Evolutionary conservation across 495 filamentous ascomycete genomes (phyloP).

Genomic region (Penicillium crystallinum): DNA sequence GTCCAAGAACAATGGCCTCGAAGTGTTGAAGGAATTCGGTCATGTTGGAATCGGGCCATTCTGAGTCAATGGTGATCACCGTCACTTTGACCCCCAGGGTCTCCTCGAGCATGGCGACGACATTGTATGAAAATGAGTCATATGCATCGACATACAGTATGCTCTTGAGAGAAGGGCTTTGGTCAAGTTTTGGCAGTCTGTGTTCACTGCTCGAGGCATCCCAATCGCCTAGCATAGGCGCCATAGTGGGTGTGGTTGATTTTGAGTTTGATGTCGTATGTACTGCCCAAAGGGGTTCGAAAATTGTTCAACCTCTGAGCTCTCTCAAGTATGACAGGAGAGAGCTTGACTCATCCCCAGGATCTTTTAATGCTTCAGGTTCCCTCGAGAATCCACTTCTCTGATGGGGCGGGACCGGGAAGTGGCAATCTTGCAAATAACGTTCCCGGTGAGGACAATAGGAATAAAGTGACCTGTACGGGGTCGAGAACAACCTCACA

Average conservation of each 20-base stretch:
- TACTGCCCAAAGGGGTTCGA: background rate
- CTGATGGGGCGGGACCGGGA: background rate
- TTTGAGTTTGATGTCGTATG: background rate
- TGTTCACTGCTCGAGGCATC: constrained; percentile 3
- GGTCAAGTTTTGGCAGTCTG: background rate
- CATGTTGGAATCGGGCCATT: constrained; percentile 43
- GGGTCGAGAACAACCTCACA: background rate
- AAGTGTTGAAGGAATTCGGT: constrained; percentile 52
- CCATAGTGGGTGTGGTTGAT: constrained; percentile 19
- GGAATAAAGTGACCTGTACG: no score
- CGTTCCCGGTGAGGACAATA: background rate
- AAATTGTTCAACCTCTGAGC: no score
- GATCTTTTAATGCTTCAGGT: background rate
- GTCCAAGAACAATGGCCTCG: constrained; percentile 74
- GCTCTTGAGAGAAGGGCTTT: constrained; percentile 22
- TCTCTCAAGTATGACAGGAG: background rate
- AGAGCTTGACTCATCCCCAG: background rate
- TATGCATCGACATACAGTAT: constrained; percentile 91
- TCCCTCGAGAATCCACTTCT: background rate
- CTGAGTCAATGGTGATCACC: constrained; percentile 63
- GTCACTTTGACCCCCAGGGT: constrained; percentile 60
- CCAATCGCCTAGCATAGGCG: constrained; percentile 33
- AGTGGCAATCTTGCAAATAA: background rate
- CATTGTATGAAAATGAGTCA: constrained; percentile 95
- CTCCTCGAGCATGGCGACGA: constrained; percentile 69